Percentiles rank a stretch among this genome's conserved stretches.
These are phyloP conservation scores for Ilyonectria robusta DNA, from an alignment of 2,329 filamentous ascomycete genomes.

Conservation along the genomic window DNA sequence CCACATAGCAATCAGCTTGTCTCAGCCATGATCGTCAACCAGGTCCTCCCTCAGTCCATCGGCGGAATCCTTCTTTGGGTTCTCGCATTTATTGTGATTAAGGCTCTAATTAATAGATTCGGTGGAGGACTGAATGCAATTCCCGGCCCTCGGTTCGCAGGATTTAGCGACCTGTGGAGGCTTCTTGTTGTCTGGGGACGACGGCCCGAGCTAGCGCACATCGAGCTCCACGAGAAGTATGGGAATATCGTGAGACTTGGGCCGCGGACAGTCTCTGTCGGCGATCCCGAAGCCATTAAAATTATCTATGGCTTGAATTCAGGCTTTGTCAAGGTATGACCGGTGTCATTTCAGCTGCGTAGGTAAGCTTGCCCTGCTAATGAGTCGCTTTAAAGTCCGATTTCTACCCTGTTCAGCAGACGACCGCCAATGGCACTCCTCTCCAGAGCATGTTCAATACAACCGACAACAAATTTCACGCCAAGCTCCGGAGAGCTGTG, in stretches of 20 bases:
- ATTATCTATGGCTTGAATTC: conserved; percentile 28
- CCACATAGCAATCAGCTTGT: background rate
- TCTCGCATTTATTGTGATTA: background rate
- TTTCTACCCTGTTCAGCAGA: conserved; percentile 30
- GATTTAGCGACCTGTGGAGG: conserved; percentile 28
- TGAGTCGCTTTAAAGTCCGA: background rate
- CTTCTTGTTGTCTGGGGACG: conserved; percentile 28
- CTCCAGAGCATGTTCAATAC: conserved; percentile 29
- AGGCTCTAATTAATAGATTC: conserved; percentile 22
- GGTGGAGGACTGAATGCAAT: conserved; percentile 21
- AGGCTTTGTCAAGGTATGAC: conserved; percentile 26
- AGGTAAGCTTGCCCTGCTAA: background rate
- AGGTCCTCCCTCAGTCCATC: conserved; percentile 9
- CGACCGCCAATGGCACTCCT: conserved; percentile 16
- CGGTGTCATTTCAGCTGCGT: background rate
- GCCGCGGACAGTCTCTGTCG: conserved; percentile 16
- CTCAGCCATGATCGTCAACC: conserved; percentile 14
- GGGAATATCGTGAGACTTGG: conserved; percentile 31
- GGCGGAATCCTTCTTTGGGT: conserved; percentile 1
- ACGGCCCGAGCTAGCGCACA: conserved; percentile 29
- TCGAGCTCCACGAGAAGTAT: conserved; percentile 28
- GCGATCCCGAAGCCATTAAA: conserved; percentile 21
- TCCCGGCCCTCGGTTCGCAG: conserved; percentile 23
- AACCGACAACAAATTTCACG: conserved; percentile 22
- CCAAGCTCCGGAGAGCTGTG: conserved; percentile 24